Evolutionary conservation across 2,329 filamentous ascomycete genomes (phyloP).

Genomic region (Cytospora piceicola): DNA sequence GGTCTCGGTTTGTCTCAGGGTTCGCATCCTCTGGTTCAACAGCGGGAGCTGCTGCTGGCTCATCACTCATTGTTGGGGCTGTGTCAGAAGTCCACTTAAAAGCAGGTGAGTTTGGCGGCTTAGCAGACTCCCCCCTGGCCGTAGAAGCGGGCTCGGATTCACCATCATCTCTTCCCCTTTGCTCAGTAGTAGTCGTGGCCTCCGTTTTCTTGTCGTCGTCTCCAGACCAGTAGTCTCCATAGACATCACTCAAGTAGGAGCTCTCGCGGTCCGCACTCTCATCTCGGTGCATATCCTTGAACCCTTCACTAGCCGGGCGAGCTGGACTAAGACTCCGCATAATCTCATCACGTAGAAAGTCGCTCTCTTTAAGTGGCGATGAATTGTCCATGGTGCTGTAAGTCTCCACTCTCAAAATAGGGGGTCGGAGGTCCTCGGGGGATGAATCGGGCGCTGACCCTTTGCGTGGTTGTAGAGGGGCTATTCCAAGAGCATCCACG

Average conservation of each 20-base stretch:
- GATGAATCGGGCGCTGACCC: conserved; percentile 35
- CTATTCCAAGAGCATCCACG: conserved; percentile 41
- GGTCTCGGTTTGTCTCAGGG: conserved; percentile 31
- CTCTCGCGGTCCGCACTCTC: conserved; percentile 53
- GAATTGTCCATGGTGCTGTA: conserved; percentile 54
- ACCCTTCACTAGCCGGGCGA: conserved; percentile 35
- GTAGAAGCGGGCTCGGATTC: not conserved
- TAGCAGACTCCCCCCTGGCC: conserved; percentile 6
- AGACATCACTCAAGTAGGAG: conserved; percentile 66
- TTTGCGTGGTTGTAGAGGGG: conserved; percentile 51
- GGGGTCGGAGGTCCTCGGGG: conserved; percentile 42
- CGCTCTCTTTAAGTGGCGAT: conserved; percentile 68
- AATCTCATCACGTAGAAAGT: conserved; percentile 74
- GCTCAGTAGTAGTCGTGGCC: conserved; percentile 2
- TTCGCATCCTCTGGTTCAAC: conserved; percentile 17
- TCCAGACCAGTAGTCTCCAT: conserved; percentile 68
- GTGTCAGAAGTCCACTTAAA: not conserved
- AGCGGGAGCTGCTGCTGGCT: conserved; percentile 3
- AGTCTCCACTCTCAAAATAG: conserved; percentile 48
- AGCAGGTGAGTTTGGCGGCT: conserved; percentile 4
- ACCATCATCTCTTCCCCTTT: not conserved
- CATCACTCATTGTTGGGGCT: not conserved
- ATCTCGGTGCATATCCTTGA: not conserved
- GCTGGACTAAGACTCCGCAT: conserved; percentile 67
- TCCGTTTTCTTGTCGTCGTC: conserved; percentile 45